Base-by-base conservation (phyloP, 2,329 filamentous ascomycete genomes). In the Phyllachora maydis region DNA sequence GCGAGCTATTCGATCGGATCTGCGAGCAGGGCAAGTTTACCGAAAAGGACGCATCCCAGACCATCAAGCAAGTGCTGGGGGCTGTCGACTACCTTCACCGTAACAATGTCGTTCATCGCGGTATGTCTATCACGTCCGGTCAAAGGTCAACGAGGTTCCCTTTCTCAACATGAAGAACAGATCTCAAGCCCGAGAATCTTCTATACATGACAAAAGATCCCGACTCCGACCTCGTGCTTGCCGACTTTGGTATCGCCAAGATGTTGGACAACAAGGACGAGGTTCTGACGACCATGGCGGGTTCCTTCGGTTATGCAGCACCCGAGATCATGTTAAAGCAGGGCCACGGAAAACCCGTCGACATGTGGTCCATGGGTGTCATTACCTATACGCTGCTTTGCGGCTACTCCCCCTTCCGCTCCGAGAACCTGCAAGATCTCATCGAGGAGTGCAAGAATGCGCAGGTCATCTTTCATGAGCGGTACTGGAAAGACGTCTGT, bases 331-430 rank as follows among this genome's bases (percentile, higher is more conserved):
- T 98, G 88, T 61, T 92, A 33, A 93, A 93, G 59, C 72, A 79
- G 42, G 88, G 88, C 11, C 90, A 98, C 46, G 88, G 88, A 45
- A 98, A 95, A 51, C 81, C 88, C 4, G 88, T 95, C 16, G 88
- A 98, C 45, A 92, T 98, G 79, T 98, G 88, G 88, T 95, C 88
- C 3, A 65, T 98, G 51, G 88, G 88, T 31, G 88, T 98, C 40
- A 98, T 98, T 41, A 95, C 88, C 19, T 98, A 98, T 52, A 98
- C 88, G 10, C 62, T 98, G 14, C 75, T 98, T 24, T 98, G 90
- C 45, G 88, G 88, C 36, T 98, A 98, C 56, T 93, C 85, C 21
- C 88, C 88, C 11, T 98, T 98, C 65, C 73, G 88, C 35, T 88
- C 82, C 31, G 88, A 98, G 55, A 92, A 78, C 40, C 59, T 98